Base-by-base conservation (phyloP, 2,329 filamentous ascomycete genomes). In the Hypoxylon sp. region DNA sequence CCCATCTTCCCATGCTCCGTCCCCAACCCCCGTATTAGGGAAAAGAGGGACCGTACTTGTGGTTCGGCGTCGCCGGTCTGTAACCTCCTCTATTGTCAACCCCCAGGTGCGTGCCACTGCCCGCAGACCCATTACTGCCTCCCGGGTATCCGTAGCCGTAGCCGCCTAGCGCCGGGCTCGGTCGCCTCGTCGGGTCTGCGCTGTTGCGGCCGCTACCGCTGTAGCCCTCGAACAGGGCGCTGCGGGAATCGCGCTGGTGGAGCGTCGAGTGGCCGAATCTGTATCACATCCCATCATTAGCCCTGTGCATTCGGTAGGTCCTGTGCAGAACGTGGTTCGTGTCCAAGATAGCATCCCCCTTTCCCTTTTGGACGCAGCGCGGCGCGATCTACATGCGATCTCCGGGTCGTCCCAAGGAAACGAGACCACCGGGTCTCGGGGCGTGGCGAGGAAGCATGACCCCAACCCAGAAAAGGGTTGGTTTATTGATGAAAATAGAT, bases 171-270 rank as follows among this genome's bases (percentile, higher is more conserved):
- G 68, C 68, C 44, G 79, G 79, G 71, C 77, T 82, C 22, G 85
- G 84, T 59, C 82, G 78, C 69, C 83, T 80, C 72, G 79, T 77
- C 54, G 80, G 73, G 70, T 82, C 81, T 70, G 67, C 80, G 68
- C 82, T 84, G 76, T 84, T 83, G 73, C 86, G 86, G 69, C 82
- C 84, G 76, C 84, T 83, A 74, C 86, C 86, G 71, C 86, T 89
- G 81, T 94, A 94, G 74, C 90, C 90, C 73, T 92, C 91, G 82
- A 94, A 94, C 71, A 94, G 89, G 72, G 90, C 90, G 77, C 88
- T 91, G 77, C 91, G 85, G 76, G 89, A 86, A 83, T 93, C 85
- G 83, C 91, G 87, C 83, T 94, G 91, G 80, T 93, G 91, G 69
- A 93, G 88, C 72, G 86, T 86, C 53, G 90, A 91, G 75, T 86